Evolutionary conservation across 2,329 filamentous ascomycete genomes (phyloP).

Genomic region (Aspergillus cejpii): DNA sequence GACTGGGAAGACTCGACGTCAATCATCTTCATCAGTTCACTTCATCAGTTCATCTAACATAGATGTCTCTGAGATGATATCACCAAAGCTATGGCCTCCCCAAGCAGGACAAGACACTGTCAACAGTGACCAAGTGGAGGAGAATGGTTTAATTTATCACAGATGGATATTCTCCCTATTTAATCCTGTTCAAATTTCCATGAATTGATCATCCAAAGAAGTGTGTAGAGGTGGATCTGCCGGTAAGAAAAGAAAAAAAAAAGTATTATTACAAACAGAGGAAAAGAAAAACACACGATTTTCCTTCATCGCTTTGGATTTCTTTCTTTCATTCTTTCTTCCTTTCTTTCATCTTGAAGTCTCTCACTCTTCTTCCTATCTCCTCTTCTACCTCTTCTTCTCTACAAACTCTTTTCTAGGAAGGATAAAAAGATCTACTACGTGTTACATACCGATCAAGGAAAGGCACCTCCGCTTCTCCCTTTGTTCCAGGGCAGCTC

Average conservation of each 20-base stretch:
- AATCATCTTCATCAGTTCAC: background rate
- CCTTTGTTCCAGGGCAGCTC: constrained; percentile 1
- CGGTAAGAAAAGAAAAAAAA: constrained; percentile 19
- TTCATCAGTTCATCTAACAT: too few species aligned
- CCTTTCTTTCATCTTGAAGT: constrained; percentile 10
- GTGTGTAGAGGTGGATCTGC: constrained; percentile 25
- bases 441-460: background rate
- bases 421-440: background rate
- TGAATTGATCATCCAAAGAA: constrained; percentile 4
- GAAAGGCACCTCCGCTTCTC: background rate
- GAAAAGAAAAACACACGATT: constrained; percentile 32
- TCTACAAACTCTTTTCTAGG: background rate
- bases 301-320: constrained; percentile 14
- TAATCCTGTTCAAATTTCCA: constrained; percentile 2
- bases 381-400: background rate
- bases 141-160: constrained; percentile 1
- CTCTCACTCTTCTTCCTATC: background rate
- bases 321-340: constrained; percentile 14
- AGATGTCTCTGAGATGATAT: background rate
- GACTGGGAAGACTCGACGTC: too few species aligned
- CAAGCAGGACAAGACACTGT: background rate
- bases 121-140: background rate
- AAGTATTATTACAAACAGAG: constrained; percentile 30
- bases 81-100: background rate
- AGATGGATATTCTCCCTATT: constrained; percentile 3